Evolutionary conservation across 345 rosid genomes (phyloP).

Genomic region (Salix suchowensis): DNA sequence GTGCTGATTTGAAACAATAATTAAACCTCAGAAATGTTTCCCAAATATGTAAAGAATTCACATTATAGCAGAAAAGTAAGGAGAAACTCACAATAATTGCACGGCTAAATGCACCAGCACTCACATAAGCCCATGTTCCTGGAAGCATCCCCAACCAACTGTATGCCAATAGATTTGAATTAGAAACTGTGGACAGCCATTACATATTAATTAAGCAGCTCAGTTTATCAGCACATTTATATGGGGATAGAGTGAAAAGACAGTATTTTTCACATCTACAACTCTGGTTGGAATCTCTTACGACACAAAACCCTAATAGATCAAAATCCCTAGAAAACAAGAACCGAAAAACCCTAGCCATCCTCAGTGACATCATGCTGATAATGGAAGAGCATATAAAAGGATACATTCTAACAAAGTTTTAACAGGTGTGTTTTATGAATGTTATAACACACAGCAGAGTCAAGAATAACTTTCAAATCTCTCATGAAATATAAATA

Average conservation of each 20-base stretch:
- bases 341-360: neutral
- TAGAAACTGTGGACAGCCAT: conserved; percentile 3
- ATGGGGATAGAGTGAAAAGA: neutral
- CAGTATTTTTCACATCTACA: neutral
- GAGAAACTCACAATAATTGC: conserved; percentile 72
- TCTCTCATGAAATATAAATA: neutral
- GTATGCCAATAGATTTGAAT: conserved; percentile 28
- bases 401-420: neutral
- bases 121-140: conserved; percentile 97
- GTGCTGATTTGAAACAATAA: neutral
- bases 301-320: neutral
- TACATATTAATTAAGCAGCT: neutral
- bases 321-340: neutral
- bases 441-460: neutral
- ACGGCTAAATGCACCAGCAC: conserved; percentile 93
- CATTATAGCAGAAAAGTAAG: neutral
- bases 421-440: neutral
- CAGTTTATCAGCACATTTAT: neutral
- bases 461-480: neutral
- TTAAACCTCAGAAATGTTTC: neutral
- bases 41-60: neutral
- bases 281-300: neutral
- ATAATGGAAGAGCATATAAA: neutral
- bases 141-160: conserved; percentile 99
- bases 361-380: neutral